These are phyloP conservation scores for Fusarium setosum DNA, from an alignment of 2,329 filamentous ascomycete genomes.

Conservation along the genomic window DNA sequence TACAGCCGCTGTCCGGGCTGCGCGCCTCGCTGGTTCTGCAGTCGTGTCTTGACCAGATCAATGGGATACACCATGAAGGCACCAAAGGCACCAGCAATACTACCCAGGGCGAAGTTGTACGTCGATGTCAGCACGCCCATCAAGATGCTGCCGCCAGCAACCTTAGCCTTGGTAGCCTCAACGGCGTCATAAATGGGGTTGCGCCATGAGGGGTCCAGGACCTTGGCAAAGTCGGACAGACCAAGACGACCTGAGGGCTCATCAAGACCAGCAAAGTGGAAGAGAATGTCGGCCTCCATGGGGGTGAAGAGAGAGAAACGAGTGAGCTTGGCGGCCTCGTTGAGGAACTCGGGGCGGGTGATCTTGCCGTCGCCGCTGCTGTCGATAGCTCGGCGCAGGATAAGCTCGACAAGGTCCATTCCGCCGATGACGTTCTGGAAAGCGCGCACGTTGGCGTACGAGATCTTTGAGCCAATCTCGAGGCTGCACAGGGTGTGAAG, in stretches of 20 bases:
- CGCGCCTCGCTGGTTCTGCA: slow-evolving; percentile 93
- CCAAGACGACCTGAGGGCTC: slow-evolving; percentile 87
- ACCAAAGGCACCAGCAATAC: slow-evolving; percentile 93
- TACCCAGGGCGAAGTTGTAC: slow-evolving; percentile 92
- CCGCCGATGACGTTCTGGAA: slow-evolving; percentile 98
- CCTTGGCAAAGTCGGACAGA: slow-evolving; percentile 89
- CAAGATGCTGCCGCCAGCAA: slow-evolving; percentile 57
- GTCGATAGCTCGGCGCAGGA: slow-evolving; percentile 85
- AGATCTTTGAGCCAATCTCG: slow-evolving; percentile 89
- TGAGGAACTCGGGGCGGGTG: slow-evolving; percentile 91
- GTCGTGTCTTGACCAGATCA: slow-evolving; percentile 96
- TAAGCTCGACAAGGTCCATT: slow-evolving; percentile 96
- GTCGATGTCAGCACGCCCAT: slow-evolving; percentile 73
- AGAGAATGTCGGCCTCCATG: slow-evolving; percentile 98
- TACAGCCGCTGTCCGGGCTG: slow-evolving; percentile 89
- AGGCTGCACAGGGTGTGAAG: slow-evolving; percentile 96
- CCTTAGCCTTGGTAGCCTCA: slow-evolving; percentile 56
- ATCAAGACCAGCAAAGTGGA: slow-evolving; percentile 96
- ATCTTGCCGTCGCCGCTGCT: slow-evolving; percentile 93
- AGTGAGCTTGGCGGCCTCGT: slow-evolving; percentile 90
- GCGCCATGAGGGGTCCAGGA: slow-evolving; percentile 93
- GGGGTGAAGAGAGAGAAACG: slow-evolving; percentile 97
- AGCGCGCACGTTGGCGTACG: slow-evolving; percentile 95
- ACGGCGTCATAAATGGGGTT: slow-evolving; percentile 65
- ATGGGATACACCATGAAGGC: slow-evolving; percentile 99